Base-by-base conservation (phyloP, 1,284 basidiomycete species). In the Fomitopsis palustris region DNA sequence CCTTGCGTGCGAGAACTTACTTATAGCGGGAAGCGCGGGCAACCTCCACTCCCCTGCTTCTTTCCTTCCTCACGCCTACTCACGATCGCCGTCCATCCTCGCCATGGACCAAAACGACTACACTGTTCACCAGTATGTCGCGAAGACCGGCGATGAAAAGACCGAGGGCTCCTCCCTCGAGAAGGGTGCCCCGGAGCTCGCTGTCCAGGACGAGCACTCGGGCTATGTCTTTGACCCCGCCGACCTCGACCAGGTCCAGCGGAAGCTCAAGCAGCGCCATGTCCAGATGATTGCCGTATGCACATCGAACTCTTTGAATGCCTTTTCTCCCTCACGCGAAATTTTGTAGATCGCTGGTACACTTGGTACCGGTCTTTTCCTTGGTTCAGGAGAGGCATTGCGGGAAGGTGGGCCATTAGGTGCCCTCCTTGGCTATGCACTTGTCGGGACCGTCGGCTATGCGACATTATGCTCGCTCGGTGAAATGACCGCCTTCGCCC, bases 351-450 rank as follows among this genome's bases (percentile, higher is more conserved):
- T 88, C 67, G 86, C 86, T 57, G 88, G 88, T 38, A 88, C 85
- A 33, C 83, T 90, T 61, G 88, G 88, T 45, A 92, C 90, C 1
- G 91, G 90, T 69, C 78, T 93, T 21, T 95, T 95, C 78, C 78
- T 95, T 43, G 91, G 91, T 62, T 87, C 88, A 14, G 93, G 92
- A 21, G 75, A 79, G 56, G 80, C 86, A 3, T 75, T 89, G 16
- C 66, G 70, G 14, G 72, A 68, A 14, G 82, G 83, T 57, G 87
- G 88, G 16, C 88, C 83, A 45, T 71, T 81, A 47, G 88, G 82
- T 59, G 84, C 85, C 37, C 76, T 87, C 58, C 75, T 88, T 49
- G 85, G 83, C 9, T 89, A 87, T 65, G 70, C 71, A 0, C 73
- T 88, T 56, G 83, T 88, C 33, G 85, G 82, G 35, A 81, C 83